A percentile compares a stretch with the other conserved stretches of the same genome.
Conservation (phyloP, 2,329 filamentous ascomycete species). For the Phialophora chinensis region DNA sequence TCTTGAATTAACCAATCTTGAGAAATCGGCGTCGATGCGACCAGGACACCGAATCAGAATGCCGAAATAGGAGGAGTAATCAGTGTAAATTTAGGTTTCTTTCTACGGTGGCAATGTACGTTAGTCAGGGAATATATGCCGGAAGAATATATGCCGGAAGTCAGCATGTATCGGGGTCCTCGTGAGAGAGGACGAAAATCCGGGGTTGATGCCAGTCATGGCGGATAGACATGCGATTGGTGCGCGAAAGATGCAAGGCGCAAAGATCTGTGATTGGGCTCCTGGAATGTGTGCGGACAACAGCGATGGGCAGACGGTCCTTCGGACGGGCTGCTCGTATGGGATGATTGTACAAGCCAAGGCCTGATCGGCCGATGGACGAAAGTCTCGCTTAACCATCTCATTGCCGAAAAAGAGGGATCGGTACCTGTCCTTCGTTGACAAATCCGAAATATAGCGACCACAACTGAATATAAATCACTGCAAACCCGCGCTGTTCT, state of each 20-base stretch:
- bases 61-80: not conserved
- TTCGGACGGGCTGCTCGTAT: not conserved
- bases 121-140: not conserved
- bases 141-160: not conserved
- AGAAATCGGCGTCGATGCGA: not conserved
- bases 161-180: not conserved
- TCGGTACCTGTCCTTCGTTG: not conserved
- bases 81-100: not conserved
- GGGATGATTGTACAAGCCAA: not conserved
- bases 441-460: not conserved
- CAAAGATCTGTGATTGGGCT: constrained; percentile 23
- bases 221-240: constrained; percentile 5
- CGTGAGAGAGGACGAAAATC: not conserved
- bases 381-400: not conserved
- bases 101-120: not conserved
- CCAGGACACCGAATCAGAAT: not conserved
- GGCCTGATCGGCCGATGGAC: not conserved
- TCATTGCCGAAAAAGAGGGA: not conserved
- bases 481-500: not conserved
- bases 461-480: not conserved
- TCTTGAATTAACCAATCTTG: not conserved
- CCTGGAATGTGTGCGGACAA: constrained; percentile 12
- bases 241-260: constrained; percentile 8
- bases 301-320: not conserved
- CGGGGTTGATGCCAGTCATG: not conserved